These are phyloP conservation scores for Boletus austroedulis DNA, from an alignment of 1,284 basidiomycete species.

Conservation along the genomic window DNA sequence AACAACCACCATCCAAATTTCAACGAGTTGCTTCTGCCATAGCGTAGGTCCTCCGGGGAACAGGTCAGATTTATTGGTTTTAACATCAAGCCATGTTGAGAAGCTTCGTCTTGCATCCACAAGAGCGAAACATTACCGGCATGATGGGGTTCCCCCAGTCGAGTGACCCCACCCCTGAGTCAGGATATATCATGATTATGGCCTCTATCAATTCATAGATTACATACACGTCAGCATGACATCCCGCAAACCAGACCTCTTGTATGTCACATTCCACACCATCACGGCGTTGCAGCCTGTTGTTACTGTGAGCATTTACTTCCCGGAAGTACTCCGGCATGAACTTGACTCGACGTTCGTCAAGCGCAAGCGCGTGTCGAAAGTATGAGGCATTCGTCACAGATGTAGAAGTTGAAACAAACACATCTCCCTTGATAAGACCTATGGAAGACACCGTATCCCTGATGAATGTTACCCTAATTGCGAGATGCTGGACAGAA, in stretches of 20 bases:
- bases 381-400: conserved; percentile 32
- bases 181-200: background rate
- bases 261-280: conserved; percentile 21
- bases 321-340: conserved; percentile 37
- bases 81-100: background rate
- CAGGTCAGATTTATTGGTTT: background rate
- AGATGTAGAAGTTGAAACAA: conserved; percentile 14
- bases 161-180: background rate
- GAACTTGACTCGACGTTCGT: conserved; percentile 40
- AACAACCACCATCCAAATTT: conserved; percentile 12
- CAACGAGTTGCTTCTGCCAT: conserved; percentile 15
- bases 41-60: background rate
- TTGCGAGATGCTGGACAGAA: background rate
- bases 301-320: conserved; percentile 27
- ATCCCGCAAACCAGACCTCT: conserved; percentile 16
- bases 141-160: background rate
- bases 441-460: conserved; percentile 41
- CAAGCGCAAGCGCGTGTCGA: conserved; percentile 41
- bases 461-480: conserved; percentile 25
- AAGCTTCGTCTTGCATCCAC: background rate
- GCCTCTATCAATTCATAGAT: background rate
- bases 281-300: background rate
- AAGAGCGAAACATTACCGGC: background rate
- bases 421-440: conserved; percentile 16
- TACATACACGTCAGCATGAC: conserved; percentile 13